Percentiles rank a stretch among this genome's conserved stretches.
These are phyloP conservation scores for Globisporangium ultimum DNA, from an alignment of 352 stramenopile genomes.

Conservation along the genomic window DNA sequence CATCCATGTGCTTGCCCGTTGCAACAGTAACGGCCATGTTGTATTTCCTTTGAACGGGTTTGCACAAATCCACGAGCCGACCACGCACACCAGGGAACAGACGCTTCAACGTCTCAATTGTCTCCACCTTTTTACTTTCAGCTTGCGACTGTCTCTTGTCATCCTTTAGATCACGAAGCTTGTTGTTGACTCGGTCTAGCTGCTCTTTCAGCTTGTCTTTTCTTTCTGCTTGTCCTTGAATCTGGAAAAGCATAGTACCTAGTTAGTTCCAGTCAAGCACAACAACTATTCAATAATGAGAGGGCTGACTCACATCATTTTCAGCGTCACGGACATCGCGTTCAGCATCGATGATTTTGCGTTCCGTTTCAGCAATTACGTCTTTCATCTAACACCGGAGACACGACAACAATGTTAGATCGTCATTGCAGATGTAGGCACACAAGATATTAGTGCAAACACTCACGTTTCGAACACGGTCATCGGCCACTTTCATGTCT, in stretches of 20 bases:
- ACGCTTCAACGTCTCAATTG: constrained; percentile 74
- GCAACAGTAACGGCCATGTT: constrained; percentile 97
- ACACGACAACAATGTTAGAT: background rate
- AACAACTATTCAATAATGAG: no score
- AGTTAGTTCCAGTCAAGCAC: no score
- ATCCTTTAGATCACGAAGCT: constrained; percentile 91
- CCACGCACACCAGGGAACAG: constrained; percentile 93
- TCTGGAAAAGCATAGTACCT: constrained; percentile 19
- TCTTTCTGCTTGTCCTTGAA: constrained; percentile 45
- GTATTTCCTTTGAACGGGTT: constrained; percentile 95
- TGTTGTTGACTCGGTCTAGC: constrained; percentile 67
- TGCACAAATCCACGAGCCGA: constrained; percentile 96
- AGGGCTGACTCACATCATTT: constrained; percentile 34
- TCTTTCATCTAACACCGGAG: constrained; percentile 45
- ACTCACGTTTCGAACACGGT: constrained; percentile 59
- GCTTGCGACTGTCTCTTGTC: constrained; percentile 91
- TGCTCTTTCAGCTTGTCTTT: constrained; percentile 71
- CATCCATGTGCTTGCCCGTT: constrained; percentile 97
- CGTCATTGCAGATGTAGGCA: background rate
- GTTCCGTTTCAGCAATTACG: constrained; percentile 62
- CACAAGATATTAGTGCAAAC: background rate
- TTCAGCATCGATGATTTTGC: constrained; percentile 49
- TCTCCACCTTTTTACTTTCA: constrained; percentile 80
- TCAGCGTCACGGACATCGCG: constrained; percentile 51
- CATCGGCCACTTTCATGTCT: constrained; percentile 55